phyloP scores from a whole-genome alignment of 805 yeast species.

The Maudiozyma saulgeensis region DNA sequence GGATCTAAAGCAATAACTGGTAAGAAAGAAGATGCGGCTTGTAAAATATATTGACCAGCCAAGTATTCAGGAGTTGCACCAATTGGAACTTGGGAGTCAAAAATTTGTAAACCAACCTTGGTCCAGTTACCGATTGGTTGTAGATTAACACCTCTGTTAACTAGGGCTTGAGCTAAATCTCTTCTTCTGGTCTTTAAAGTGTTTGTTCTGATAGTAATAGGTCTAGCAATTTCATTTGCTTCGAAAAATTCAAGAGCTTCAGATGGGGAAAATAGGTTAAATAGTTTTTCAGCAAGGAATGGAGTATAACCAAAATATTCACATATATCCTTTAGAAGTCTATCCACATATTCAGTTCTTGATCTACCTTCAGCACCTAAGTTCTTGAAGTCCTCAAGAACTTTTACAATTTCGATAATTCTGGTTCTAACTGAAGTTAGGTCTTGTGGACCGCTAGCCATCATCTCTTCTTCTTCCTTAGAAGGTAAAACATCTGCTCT shows the following conservation, averaged over 20 bases:
- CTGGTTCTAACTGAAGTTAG: slow-evolving; percentile 79
- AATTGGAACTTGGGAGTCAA: slow-evolving; percentile 98
- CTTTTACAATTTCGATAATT: slow-evolving; percentile 91
- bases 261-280: slow-evolving; percentile 82
- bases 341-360: slow-evolving; percentile 71
- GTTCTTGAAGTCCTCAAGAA: slow-evolving; percentile 78
- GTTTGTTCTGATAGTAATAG: slow-evolving; percentile 95
- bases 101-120: slow-evolving; percentile 92
- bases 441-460: slow-evolving; percentile 54
- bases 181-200: slow-evolving; percentile 90
- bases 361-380: slow-evolving; percentile 79
- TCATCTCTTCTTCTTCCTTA: slow-evolving; percentile 51
- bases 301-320: slow-evolving; percentile 90
- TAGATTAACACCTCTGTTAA: slow-evolving; percentile 91
- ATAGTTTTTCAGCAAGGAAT: slow-evolving; percentile 87
- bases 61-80: slow-evolving; percentile 99
- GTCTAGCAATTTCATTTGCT: slow-evolving; percentile 95
- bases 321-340: slow-evolving; percentile 77
- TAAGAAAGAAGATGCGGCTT: slow-evolving; percentile 95
- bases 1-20: slow-evolving; percentile 98
- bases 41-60: slow-evolving; percentile 95
- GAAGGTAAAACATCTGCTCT: slow-evolving; percentile 71
- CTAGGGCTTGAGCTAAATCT: slow-evolving; percentile 88
- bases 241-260: slow-evolving; percentile 98
- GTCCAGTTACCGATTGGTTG: slow-evolving; percentile 98